phyloP scores from a whole-genome alignment of 192 early-diverging fungal species.

The Lobulomyces angularis region DNA sequence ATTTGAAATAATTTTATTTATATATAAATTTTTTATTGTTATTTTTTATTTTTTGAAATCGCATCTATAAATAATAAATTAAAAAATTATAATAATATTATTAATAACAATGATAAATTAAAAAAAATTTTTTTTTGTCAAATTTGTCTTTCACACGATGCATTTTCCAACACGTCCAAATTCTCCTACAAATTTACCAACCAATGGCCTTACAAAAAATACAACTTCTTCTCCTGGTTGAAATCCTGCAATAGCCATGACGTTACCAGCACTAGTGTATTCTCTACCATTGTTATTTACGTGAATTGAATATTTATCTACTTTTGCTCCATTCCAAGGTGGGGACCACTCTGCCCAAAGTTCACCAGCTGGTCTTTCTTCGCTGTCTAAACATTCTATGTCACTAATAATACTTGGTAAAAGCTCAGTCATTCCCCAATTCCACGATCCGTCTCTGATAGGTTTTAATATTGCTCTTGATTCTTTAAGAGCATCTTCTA shows the following conservation, averaged over 20 bases:
- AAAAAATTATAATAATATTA: too few species aligned
- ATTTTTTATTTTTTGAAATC: too few species aligned
- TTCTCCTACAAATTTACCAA: constrained; percentile 13
- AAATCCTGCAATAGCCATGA: constrained; percentile 17
- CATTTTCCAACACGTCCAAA: too few species aligned
- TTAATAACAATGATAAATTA: too few species aligned
- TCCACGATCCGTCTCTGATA: constrained; percentile 1
- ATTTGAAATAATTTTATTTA: too few species aligned
- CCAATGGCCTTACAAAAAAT: constrained; percentile 15
- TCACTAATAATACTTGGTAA: constrained; percentile 12
- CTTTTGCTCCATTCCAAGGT: constrained; percentile 24
- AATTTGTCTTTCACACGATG: too few species aligned
- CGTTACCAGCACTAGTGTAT: constrained; percentile 3
- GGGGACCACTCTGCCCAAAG: constrained; percentile 27
- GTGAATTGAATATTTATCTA: constrained; percentile 23
- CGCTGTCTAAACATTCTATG: constrained; percentile 21
- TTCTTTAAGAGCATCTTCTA: constrained; percentile 25
- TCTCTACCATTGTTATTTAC: constrained; percentile 11
- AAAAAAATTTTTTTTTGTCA: too few species aligned
- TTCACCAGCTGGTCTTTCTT: constrained; percentile 11
- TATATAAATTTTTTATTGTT: too few species aligned
- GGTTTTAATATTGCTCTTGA: constrained; percentile 6
- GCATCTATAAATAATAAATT: too few species aligned
- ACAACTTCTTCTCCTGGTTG: constrained; percentile 9
- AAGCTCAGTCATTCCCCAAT: constrained; percentile 5